phyloP scores from a whole-genome alignment of 306 rosid genomes.

The Quercus agrifolia region DNA sequence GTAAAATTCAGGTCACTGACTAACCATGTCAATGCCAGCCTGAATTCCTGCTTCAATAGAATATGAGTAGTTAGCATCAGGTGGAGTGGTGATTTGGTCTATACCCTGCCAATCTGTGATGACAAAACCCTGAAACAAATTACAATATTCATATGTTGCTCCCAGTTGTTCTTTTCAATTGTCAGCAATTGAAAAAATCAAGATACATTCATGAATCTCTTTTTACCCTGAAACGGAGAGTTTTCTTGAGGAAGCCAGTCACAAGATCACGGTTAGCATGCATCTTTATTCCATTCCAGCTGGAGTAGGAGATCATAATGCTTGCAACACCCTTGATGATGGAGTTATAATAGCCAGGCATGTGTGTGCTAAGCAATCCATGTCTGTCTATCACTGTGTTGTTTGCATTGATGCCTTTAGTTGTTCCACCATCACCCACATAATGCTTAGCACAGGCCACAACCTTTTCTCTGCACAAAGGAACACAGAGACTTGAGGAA shows the following conservation, averaged over 20 bases:
- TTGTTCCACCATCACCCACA: conserved; percentile 5
- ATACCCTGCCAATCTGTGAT: conserved; percentile 8
- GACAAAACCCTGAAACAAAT: conserved; percentile 4
- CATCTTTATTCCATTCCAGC: neutral
- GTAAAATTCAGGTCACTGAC: neutral
- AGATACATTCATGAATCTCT: neutral
- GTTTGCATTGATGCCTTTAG: neutral
- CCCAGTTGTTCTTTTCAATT: neutral
- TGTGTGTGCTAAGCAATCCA: conserved; percentile 1
- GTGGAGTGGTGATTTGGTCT: neutral
- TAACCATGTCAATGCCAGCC: conserved; percentile 5
- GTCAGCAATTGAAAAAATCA: neutral
- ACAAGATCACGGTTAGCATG: neutral
- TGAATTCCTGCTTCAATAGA: neutral
- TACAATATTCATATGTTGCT: neutral
- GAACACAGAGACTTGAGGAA: neutral
- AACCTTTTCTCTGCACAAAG: neutral
- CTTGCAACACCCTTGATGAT: conserved; percentile 1
- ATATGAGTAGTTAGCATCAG: neutral
- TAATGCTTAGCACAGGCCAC: neutral
- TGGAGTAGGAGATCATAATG: neutral
- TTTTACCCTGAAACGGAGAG: neutral
- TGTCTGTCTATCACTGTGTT: neutral
- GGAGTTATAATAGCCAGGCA: neutral
- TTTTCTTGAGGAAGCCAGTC: neutral